Evolutionary conservation across 345 rosid species (phyloP).

Genomic region (Rhizophora mangle): DNA sequence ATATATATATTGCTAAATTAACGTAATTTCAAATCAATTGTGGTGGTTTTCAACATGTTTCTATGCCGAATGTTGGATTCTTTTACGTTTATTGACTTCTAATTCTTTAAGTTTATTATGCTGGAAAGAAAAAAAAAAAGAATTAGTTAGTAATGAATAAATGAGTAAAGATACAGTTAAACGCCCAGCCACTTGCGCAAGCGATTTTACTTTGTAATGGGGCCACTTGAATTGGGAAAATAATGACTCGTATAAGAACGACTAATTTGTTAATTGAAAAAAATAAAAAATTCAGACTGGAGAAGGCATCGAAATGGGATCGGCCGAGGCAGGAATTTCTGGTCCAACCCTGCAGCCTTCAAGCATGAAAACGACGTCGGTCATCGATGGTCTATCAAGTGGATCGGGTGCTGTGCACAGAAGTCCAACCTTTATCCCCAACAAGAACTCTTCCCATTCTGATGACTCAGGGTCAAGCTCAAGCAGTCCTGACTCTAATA

Average conservation of each 20-base stretch:
- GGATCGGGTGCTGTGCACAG: conserved; percentile 92
- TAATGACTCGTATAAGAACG: background rate
- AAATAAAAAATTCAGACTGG: conserved; percentile 32
- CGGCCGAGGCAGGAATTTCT: conserved; percentile 77
- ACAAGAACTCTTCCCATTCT: conserved; percentile 96
- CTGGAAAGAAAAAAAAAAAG: too few species aligned
- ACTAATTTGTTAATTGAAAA: too few species aligned
- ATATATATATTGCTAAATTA: too few species aligned
- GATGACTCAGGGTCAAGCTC: conserved; percentile 95
- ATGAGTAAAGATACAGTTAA: too few species aligned
- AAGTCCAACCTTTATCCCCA: conserved; percentile 93
- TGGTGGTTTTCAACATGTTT: too few species aligned
- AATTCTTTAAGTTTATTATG: too few species aligned
- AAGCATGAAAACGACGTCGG: conserved; percentile 94
- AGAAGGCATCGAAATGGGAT: conserved; percentile 74
- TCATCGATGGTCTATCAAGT: conserved; percentile 76
- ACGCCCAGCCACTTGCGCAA: too few species aligned
- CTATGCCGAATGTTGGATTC: too few species aligned
- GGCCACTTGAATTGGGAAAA: background rate
- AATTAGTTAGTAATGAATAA: too few species aligned
- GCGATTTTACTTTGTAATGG: too few species aligned
- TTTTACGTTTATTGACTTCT: too few species aligned
- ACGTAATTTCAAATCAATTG: too few species aligned
- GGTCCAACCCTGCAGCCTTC: conserved; percentile 97
- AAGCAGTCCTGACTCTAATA: conserved; percentile 82